phyloP scores from a whole-genome alignment of 2,329 filamentous ascomycete genomes.

The Rhexocercosporidium sp. region DNA sequence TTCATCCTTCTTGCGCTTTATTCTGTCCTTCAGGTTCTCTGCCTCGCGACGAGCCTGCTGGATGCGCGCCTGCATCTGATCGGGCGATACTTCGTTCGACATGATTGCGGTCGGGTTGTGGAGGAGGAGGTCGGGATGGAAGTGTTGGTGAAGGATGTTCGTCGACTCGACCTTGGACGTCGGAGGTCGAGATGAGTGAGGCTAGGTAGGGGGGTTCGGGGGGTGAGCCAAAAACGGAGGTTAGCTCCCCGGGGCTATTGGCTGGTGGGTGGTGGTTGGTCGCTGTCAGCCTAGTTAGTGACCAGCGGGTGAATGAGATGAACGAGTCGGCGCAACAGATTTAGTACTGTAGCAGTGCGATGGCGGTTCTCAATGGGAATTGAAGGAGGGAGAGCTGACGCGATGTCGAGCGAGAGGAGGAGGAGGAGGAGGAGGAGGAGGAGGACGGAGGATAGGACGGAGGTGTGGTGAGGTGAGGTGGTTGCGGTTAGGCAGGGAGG shows the following conservation, averaged over 20 bases:
- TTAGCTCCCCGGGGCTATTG: constrained; percentile 34
- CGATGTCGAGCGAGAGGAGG: not conserved
- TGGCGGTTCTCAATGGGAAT: constrained; percentile 10
- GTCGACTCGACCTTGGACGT: constrained; percentile 19
- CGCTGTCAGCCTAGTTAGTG: not conserved
- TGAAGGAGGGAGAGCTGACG: not conserved
- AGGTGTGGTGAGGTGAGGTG: not conserved
- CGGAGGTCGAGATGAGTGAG: constrained; percentile 25
- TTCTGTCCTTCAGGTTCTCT: constrained; percentile 95
- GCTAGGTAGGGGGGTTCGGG: constrained; percentile 25
- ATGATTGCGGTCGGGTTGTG: constrained; percentile 33
- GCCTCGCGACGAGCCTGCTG: constrained; percentile 94
- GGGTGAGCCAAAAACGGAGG: constrained; percentile 37
- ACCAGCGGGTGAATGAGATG: constrained; percentile 6
- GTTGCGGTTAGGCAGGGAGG: not conserved
- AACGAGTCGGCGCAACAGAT: not conserved
- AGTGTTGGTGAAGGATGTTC: constrained; percentile 2
- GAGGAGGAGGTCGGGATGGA: constrained; percentile 24
- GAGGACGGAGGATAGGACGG: not conserved
- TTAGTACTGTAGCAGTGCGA: not conserved
- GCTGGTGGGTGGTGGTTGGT: constrained; percentile 9
- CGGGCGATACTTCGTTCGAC: constrained; percentile 67
- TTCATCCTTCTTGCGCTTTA: constrained; percentile 99
- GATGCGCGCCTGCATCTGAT: constrained; percentile 91
- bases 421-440: too few relatives aligned